phyloP scores from a whole-genome alignment of 345 rosid genomes.

The Odontarrhena argentea region DNA sequence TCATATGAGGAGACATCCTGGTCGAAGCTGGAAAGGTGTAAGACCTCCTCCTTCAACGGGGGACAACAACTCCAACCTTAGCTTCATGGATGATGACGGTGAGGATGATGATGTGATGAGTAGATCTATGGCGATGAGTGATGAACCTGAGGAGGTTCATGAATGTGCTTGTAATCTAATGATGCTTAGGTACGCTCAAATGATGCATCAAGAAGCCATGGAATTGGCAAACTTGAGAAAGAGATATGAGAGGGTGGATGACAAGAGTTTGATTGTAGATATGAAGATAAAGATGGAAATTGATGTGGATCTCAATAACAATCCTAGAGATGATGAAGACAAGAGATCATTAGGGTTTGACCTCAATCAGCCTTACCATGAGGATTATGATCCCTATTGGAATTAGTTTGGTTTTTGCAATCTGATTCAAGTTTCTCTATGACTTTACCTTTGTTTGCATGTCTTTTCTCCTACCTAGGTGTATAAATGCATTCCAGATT shows the following conservation, averaged over 20 bases:
- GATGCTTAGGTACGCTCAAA: slow-evolving; percentile 9
- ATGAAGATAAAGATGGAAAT: slow-evolving; percentile 31
- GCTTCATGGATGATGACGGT: not conserved
- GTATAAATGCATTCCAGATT: too few species aligned
- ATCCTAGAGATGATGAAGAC: slow-evolving; percentile 8
- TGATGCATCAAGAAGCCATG: not conserved
- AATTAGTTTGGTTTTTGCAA: not conserved
- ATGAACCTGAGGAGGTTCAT: slow-evolving; percentile 25
- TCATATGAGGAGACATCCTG: slow-evolving; percentile 90
- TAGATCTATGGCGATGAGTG: slow-evolving; percentile 21
- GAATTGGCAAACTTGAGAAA: slow-evolving; percentile 9
- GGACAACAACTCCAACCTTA: not conserved
- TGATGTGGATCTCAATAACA: slow-evolving; percentile 2
- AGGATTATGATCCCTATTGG: slow-evolving; percentile 6
- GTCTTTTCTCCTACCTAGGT: too few species aligned
- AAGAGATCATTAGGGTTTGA: slow-evolving; percentile 39
- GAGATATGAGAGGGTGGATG: slow-evolving; percentile 12
- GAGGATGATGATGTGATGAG: slow-evolving; percentile 4
- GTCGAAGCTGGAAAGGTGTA: slow-evolving; percentile 63
- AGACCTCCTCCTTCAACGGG: slow-evolving; percentile 47
- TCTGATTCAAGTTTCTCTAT: not conserved
- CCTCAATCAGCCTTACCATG: slow-evolving; percentile 34
- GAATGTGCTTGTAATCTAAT: slow-evolving; percentile 34
- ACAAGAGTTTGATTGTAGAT: slow-evolving; percentile 29
- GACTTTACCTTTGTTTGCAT: too few species aligned